Evolutionary conservation across 805 yeast species (phyloP).

Genomic region (Candida ortonii): DNA sequence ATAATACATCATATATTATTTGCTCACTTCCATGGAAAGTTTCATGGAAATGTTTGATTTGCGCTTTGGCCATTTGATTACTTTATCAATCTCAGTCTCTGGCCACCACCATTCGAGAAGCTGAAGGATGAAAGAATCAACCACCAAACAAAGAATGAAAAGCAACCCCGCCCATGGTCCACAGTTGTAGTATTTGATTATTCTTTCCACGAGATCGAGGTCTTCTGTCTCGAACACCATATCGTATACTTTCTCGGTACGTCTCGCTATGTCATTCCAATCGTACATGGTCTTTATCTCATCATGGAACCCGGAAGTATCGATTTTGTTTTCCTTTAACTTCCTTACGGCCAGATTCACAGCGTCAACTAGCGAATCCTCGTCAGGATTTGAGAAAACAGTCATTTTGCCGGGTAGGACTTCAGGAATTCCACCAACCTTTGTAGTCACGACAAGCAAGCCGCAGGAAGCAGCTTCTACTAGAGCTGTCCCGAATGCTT

Average conservation of each 20-base stretch:
- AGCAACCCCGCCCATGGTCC: constrained; percentile 86
- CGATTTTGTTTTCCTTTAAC: constrained; percentile 55
- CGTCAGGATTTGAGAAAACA: constrained; percentile 84
- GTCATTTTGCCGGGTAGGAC: constrained; percentile 93
- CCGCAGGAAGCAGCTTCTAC: constrained; percentile 99
- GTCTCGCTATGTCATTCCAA: constrained; percentile 83
- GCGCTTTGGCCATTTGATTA: constrained; percentile 80
- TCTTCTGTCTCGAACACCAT: constrained; percentile 29
- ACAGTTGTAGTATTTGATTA: constrained; percentile 63
- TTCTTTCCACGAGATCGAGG: constrained; percentile 48
- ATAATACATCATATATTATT: too few species aligned
- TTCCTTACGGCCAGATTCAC: constrained; percentile 66
- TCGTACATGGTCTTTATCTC: constrained; percentile 81
- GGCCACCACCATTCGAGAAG: constrained; percentile 75
- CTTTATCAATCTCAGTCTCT: constrained; percentile 63
- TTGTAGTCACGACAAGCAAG: constrained; percentile 85
- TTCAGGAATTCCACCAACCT: constrained; percentile 97
- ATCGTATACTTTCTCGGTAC: constrained; percentile 83
- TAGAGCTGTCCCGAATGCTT: constrained; percentile 95
- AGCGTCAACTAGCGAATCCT: constrained; percentile 71
- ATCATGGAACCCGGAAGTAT: constrained; percentile 73
- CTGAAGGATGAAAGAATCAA: constrained; percentile 65
- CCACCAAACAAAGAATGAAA: constrained; percentile 74
- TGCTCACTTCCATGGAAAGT: neutral
- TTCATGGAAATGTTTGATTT: too few species aligned